phyloP scores from a whole-genome alignment of 768 basidiomycete species.

The Cyathus striatus region DNA sequence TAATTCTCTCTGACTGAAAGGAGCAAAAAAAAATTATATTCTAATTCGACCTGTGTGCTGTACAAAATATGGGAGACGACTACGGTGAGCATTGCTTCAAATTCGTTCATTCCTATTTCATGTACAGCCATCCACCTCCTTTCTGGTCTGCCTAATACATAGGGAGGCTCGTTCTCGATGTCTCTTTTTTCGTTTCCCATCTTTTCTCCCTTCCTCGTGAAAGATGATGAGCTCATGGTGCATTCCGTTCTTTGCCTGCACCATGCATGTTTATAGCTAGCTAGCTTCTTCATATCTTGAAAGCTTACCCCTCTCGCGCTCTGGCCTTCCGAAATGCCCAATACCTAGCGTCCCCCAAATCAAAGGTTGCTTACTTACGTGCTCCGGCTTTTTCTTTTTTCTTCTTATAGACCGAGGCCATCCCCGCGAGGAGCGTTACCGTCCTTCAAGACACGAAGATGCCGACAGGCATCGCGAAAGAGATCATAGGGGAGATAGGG shows the following conservation, averaged over 20 bases:
- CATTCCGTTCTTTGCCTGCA: slow-evolving; percentile 44
- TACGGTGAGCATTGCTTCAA: slow-evolving; percentile 46
- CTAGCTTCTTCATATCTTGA: slow-evolving; percentile 29
- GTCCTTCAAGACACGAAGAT: slow-evolving; percentile 62
- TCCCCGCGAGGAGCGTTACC: slow-evolving; percentile 58
- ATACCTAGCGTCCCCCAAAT: neutral
- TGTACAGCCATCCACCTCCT: no score
- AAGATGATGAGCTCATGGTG: slow-evolving; percentile 63
- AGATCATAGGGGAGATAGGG: slow-evolving; percentile 46
- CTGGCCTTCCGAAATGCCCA: neutral
- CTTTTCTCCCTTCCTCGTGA: slow-evolving; percentile 20
- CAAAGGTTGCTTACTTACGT: slow-evolving; percentile 45
- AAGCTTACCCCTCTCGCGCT: neutral
- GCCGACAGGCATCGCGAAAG: slow-evolving; percentile 44
- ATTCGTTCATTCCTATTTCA: slow-evolving; percentile 15
- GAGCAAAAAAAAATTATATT: no score
- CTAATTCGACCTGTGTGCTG: no score
- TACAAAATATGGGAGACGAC: slow-evolving; percentile 48
- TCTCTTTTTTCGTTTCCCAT: slow-evolving; percentile 9
- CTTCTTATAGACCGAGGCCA: slow-evolving; percentile 43
- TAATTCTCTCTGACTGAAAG: no score
- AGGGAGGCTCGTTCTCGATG: slow-evolving; percentile 17
- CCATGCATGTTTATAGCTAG: slow-evolving; percentile 65
- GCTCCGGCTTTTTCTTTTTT: slow-evolving; percentile 35
- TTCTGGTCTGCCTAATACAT: no score